Conservation (phyloP, 768 basidiomycete species). For the Postia placenta region DNA sequence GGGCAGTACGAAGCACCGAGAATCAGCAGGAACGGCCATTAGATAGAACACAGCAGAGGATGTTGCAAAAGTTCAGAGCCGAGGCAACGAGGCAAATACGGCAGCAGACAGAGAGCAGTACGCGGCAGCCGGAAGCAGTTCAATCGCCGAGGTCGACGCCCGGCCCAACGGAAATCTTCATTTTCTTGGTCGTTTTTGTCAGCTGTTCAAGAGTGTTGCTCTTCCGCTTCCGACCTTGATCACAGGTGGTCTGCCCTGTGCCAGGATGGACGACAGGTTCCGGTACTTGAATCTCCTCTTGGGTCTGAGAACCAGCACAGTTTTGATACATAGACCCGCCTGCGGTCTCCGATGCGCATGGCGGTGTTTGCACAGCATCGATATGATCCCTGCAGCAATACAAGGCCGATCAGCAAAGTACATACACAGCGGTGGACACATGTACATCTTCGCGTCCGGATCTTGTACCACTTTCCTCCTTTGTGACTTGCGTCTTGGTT, state of each 20-base stretch:
- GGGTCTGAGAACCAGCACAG: constrained; percentile 37
- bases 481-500: constrained; percentile 13
- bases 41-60: not conserved
- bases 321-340: too few species aligned
- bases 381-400: not conserved
- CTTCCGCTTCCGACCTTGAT: constrained; percentile 32
- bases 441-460: constrained; percentile 5
- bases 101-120: not conserved
- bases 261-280: not conserved
- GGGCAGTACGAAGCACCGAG: too few species aligned
- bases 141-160: constrained; percentile 75
- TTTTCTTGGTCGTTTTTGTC: constrained; percentile 39
- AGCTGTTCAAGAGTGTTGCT: constrained; percentile 10
- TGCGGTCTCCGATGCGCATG: too few species aligned
- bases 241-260: constrained; percentile 16
- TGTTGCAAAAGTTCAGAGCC: not conserved
- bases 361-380: too few species aligned
- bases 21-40: not conserved
- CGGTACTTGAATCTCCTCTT: constrained; percentile 32
- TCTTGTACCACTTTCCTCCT: constrained; percentile 8
- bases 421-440: not conserved
- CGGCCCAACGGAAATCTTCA: constrained; percentile 66
- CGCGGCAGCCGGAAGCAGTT: constrained; percentile 1
- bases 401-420: too few species aligned
- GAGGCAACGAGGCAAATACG: not conserved